Conservation (phyloP, 2,329 filamentous ascomycete species). For the Talaromyces sp. region DNA sequence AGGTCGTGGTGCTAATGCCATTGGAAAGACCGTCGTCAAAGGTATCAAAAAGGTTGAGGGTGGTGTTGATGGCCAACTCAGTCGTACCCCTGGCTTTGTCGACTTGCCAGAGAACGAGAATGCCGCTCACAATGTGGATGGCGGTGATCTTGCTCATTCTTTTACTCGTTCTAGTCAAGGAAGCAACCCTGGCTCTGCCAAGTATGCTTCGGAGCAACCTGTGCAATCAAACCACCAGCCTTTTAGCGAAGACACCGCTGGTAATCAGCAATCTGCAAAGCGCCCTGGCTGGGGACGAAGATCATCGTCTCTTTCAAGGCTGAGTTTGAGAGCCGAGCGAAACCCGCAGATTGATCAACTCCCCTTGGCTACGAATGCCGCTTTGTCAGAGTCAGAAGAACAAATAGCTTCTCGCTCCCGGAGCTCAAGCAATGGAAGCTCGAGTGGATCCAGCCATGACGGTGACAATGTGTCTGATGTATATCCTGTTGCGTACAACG, state of each 20-base stretch:
- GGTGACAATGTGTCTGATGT: constrained; percentile 18
- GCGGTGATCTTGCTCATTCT: constrained; percentile 1
- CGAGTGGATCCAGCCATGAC: not conserved
- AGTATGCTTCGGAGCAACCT: not conserved
- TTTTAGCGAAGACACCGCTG: not conserved
- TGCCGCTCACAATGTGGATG: not conserved
- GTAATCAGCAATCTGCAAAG: constrained; percentile 1
- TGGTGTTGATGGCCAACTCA: constrained; percentile 29
- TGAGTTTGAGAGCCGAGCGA: constrained; percentile 18
- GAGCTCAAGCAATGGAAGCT: not conserved
- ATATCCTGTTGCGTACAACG: constrained; percentile 61
- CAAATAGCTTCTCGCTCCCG: constrained; percentile 10
- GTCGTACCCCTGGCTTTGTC: constrained; percentile 30
- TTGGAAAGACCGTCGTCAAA: constrained; percentile 42
- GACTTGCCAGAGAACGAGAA: not conserved
- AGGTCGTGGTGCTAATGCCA: constrained; percentile 41
- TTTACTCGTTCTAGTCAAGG: constrained; percentile 8
- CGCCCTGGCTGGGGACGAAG: constrained; percentile 29
- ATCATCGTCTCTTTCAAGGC: constrained; percentile 25
- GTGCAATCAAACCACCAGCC: not conserved
- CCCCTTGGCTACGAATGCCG: constrained; percentile 26
- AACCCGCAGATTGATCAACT: constrained; percentile 26
- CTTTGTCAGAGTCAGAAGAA: constrained; percentile 13
- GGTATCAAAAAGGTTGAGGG: constrained; percentile 37
- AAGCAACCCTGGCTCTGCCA: constrained; percentile 1